A percentile compares a stretch with the other conserved stretches of the same genome.
Conservation (phyloP, 768 basidiomycete species). For the Cubamyces sp. region DNA sequence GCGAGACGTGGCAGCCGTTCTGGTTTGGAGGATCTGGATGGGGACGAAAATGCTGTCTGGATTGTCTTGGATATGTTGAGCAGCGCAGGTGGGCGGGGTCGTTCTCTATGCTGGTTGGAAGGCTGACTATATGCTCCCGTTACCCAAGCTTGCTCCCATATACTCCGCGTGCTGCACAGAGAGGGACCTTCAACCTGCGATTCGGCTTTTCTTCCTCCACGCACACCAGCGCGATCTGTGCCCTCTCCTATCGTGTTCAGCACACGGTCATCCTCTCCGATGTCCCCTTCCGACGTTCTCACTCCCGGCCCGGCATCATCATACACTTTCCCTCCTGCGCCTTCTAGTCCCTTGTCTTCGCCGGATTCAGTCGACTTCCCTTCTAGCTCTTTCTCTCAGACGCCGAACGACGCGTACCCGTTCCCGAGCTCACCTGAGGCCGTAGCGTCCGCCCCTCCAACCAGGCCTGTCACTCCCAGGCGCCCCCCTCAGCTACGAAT, state of each 20-base stretch:
- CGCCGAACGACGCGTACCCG: neutral
- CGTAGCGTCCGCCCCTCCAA: slow-evolving; percentile 19
- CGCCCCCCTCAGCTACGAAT: slow-evolving; percentile 27
- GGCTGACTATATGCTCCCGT: neutral
- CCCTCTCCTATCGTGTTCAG: slow-evolving; percentile 30
- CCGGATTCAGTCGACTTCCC: neutral
- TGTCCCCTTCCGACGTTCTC: slow-evolving; percentile 7
- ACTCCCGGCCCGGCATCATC: slow-evolving; percentile 3
- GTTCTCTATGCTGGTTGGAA: neutral
- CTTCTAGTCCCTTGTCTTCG: neutral
- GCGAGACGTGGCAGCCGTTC: slow-evolving; percentile 17
- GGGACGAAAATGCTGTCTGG: slow-evolving; percentile 26
- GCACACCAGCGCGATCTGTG: slow-evolving; percentile 14
- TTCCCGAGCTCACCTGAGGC: slow-evolving; percentile 10
- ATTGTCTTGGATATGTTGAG: slow-evolving; percentile 32
- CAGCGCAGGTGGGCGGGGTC: slow-evolving; percentile 26
- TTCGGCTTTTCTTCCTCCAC: slow-evolving; percentile 28
- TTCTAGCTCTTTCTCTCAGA: neutral
- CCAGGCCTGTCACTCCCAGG: slow-evolving; percentile 35
- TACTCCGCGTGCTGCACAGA: slow-evolving; percentile 33
- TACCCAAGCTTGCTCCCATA: slow-evolving; percentile 23
- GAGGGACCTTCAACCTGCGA: slow-evolving; percentile 22
- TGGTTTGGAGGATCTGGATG: slow-evolving; percentile 14
- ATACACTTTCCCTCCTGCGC: slow-evolving; percentile 8
- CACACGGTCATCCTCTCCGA: slow-evolving; percentile 21